These are phyloP conservation scores for Pseudogymnoascus sp. DNA, from an alignment of 2,329 filamentous ascomycete genomes.

Conservation along the genomic window DNA sequence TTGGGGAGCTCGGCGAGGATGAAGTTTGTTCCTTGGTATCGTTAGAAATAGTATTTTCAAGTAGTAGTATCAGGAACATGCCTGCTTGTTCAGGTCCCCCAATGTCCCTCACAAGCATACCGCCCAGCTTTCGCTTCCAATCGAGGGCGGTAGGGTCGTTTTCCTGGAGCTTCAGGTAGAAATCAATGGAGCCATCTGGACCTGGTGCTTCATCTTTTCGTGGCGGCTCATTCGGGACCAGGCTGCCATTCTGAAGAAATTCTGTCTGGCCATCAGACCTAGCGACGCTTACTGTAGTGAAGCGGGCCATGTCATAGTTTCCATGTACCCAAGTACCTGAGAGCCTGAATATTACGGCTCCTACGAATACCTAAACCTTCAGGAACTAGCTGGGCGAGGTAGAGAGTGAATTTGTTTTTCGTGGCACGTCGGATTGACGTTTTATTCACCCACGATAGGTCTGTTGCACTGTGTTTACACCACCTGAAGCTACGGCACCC, in stretches of 20 bases:
- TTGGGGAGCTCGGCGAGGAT: constrained; percentile 49
- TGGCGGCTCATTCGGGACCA: constrained; percentile 35
- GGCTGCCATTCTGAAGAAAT: constrained; percentile 16
- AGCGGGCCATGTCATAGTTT: constrained; percentile 5
- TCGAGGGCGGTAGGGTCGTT: constrained; percentile 49
- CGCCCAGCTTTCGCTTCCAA: constrained; percentile 52
- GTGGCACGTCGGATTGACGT: not conserved
- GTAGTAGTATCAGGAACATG: constrained; percentile 14
- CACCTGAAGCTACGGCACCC: not conserved
- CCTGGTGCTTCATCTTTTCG: constrained; percentile 43
- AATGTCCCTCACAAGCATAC: constrained; percentile 49
- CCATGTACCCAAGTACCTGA: not conserved
- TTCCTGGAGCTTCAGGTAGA: constrained; percentile 43
- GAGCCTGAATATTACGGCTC: not conserved
- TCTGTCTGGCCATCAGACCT: constrained; percentile 26
- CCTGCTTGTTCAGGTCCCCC: constrained; percentile 26
- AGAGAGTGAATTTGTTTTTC: not conserved
- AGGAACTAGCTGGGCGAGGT: not conserved
- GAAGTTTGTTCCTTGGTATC: constrained; percentile 31
- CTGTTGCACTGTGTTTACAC: not conserved
- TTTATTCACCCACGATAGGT: not conserved
- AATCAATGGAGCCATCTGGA: constrained; percentile 46
- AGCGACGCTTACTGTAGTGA: constrained; percentile 4
- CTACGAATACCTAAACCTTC: not conserved
- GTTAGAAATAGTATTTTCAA: constrained; percentile 19